Conservation (phyloP, 176 grass and related monocot species). For the Lolium multiflorum region DNA sequence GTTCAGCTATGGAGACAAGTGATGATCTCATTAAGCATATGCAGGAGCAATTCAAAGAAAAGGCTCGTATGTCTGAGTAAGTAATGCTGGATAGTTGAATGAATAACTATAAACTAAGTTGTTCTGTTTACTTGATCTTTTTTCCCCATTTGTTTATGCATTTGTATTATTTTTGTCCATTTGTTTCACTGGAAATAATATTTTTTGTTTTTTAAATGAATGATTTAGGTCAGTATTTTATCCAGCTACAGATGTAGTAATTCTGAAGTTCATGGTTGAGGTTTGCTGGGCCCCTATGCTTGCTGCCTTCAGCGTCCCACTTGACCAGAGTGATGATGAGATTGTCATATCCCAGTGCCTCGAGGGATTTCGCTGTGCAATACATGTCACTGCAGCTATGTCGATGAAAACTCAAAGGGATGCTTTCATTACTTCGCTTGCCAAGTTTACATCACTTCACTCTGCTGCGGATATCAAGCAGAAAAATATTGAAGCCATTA, state of each 20-base stretch:
- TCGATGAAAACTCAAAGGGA: constrained; percentile 99
- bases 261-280: constrained; percentile 99
- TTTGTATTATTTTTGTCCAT: constrained; percentile 25
- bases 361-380: constrained; percentile 92
- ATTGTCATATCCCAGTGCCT: constrained; percentile 85
- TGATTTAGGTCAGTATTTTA: constrained; percentile 91
- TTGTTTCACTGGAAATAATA: constrained; percentile 44
- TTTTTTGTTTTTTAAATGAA: constrained; percentile 43
- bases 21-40: constrained; percentile 99
- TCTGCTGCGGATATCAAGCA: constrained; percentile 94
- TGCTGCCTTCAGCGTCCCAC: constrained; percentile 97
- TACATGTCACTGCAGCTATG: constrained; percentile 98
- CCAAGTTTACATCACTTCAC: constrained; percentile 98
- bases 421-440: constrained; percentile 96
- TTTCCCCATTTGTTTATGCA: constrained; percentile 12
- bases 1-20: constrained; percentile 82
- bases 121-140: constrained; percentile 27
- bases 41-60: constrained; percentile 99
- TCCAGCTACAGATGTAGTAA: constrained; percentile 91
- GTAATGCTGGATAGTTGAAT: constrained; percentile 38
- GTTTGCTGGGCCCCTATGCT: constrained; percentile 99
- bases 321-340: constrained; percentile 93
- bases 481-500: constrained; percentile 97
- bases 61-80: constrained; percentile 99
- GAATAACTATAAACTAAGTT: constrained; percentile 29